Evolutionary conservation across 148 eudicot species (phyloP), one percentile per base, ranked within the genome.

Genomic region (Amaranthus cruentus): DNA sequence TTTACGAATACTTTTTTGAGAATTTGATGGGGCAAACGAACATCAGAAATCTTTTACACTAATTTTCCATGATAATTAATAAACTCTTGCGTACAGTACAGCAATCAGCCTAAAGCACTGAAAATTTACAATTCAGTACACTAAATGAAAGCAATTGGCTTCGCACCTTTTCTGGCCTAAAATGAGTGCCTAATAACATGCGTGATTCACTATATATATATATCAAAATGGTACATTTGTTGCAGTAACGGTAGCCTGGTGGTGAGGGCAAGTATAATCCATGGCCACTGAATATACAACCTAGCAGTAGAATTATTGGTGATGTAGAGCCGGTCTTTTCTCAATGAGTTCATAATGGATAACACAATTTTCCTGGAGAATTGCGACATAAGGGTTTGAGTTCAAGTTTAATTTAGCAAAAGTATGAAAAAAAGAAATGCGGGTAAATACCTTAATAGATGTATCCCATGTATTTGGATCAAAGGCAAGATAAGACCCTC

Each of bases 401-500:
- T 6, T 62, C 66, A 38, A 71, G 62, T 42, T 59, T 48, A 28
- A 57, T 55, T 14, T 4, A 55, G 61, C 7, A 53, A 54, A 55
- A 55, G 10, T 8, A 11, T 18, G 57, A 44, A 50, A 14, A 49
- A 62, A 38, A 46, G 18, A 70, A 8, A 6, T 12, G 68, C 64
- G 47, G 7, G 14, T 47, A 48, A 75, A 51, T 55, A 94, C 98
- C 97, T 91, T 91, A 62, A 88, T 82, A 49, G 86, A 79, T 74
- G 88, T 88, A 74, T 94, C 97, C 98, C 97, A 94, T 47, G 88
- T 70, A 73, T 83, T 94, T 46, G 98, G 96, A 76, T 94, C 97
- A 70, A 91, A 94, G 67, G 90, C 85, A 62, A 87, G 66, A 75
- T 82, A 94, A 66, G 96, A 89, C 64, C 90, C 93, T 80, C 98